Conservation (phyloP, 768 basidiomycete species). For the Collybiopsis luxurians region DNA sequence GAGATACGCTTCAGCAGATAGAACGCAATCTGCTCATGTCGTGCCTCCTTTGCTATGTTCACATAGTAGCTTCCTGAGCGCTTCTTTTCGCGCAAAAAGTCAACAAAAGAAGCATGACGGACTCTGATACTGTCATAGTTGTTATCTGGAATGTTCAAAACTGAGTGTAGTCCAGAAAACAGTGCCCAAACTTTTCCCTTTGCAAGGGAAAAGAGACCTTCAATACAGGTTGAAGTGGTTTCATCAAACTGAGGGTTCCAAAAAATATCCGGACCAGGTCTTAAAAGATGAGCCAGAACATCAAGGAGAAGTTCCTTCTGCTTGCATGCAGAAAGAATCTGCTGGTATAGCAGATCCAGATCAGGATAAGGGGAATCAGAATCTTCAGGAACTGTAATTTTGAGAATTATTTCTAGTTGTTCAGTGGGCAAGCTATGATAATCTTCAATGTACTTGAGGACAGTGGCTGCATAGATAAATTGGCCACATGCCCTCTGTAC, state of each 20-base stretch:
- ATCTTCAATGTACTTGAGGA: not conserved
- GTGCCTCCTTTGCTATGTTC: slow-evolving; percentile 11
- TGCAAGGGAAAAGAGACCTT: too few relatives aligned
- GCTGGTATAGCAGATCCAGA: too few relatives aligned
- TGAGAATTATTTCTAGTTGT: not conserved
- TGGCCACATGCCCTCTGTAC: not conserved
- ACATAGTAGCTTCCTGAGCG: slow-evolving; percentile 28
- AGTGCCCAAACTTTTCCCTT: too few relatives aligned
- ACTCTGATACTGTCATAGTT: slow-evolving; percentile 21
- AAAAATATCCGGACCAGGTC: not conserved
- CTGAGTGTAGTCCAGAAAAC: slow-evolving; percentile 3
- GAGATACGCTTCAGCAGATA: too few relatives aligned
- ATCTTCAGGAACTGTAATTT: too few relatives aligned
- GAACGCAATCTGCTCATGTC: too few relatives aligned
- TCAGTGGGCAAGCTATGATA: not conserved
- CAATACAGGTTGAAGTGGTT: not conserved
- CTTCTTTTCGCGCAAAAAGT: slow-evolving; percentile 27
- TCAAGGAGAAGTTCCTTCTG: too few relatives aligned
- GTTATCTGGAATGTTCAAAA: slow-evolving; percentile 6
- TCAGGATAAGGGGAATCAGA: too few relatives aligned
- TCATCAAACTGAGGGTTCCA: not conserved
- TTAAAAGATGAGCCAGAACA: not conserved
- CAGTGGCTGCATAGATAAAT: too few relatives aligned
- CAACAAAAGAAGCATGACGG: slow-evolving; percentile 30
- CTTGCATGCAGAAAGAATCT: too few relatives aligned